Base-by-base conservation (phyloP, 176 grass and related monocot species). In the Poa annua region DNA sequence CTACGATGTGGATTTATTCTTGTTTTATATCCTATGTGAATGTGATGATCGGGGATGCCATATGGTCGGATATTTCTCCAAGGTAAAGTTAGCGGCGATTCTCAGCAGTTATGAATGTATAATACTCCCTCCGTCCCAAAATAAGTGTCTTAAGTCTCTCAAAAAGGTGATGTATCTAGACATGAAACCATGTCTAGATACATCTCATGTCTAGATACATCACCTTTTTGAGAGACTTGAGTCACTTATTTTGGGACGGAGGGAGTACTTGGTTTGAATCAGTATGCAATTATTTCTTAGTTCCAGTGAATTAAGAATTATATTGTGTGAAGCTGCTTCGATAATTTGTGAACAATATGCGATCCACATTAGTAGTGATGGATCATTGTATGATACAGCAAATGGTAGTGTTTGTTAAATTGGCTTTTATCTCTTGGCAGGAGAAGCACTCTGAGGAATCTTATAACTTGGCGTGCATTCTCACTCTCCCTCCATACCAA, bases 51-150 rank as follows among this genome's bases (percentile, higher is more conserved):
- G 97, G 66, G 97, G 97, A 41, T 99, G 97, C 74, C 97, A 99
- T 87, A 99, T 99, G 91, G 97, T 99, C 59, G 97, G 97, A 54
- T 99, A 99, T 78, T 99, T 99, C 78, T 99, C 97, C 36, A 99
- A 99, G 95, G 95, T 97, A 88, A 84, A 72, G 41, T 45, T 61
- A 25, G 17, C 32, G 29, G 11, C 16, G 32, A 12, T 82, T 84
- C 13, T 81, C 4, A 68, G 20, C 3, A 35, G 22, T 25, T 75
- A 38, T 21, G 20, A 35, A 66, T 20, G 20, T 80, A n/a, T 73
- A 16, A 54, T 85, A 34, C n/a, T n/a, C n/a, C n/a, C n/a, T n/a
- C n/a, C n/a, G n/a, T n/a, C n/a, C n/a, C n/a, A n/a, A n/a, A n/a
- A n/a, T n/a, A n/a, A n/a, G n/a, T n/a, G n/a, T n/a, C n/a, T n/a